A percentile compares a stretch with the other conserved stretches of the same genome.
These are phyloP conservation scores for grape (Vitis vinifera) DNA, from an alignment of 164 flowering plant species.

Conservation along the genomic window DNA sequence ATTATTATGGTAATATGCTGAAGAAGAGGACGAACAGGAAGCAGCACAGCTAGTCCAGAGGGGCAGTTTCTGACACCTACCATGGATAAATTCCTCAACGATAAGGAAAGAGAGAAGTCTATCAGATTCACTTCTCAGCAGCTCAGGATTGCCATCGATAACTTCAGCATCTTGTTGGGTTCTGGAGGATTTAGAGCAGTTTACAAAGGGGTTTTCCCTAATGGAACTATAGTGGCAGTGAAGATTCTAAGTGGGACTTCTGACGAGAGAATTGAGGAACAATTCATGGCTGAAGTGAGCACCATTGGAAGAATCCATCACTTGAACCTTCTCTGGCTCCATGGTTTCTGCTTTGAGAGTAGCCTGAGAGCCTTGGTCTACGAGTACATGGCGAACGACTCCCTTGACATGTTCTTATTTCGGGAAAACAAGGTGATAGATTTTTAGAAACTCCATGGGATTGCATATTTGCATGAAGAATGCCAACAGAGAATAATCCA, in stretches of 20 bases:
- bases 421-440: not conserved
- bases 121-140: constrained; percentile 14
- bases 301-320: constrained; percentile 32
- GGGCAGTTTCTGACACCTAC: constrained; percentile 3
- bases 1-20: not conserved
- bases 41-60: not conserved
- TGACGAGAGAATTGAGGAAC: no score
- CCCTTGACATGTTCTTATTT: constrained; percentile 22
- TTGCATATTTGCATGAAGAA: constrained; percentile 26
- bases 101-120: constrained; percentile 13
- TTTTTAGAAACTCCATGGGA: constrained; percentile 17
- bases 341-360: not conserved
- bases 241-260: constrained; percentile 17
- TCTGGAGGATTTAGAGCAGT: not conserved
- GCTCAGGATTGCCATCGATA: constrained; percentile 14
- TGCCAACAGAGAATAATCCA: constrained; percentile 28
- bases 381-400: constrained; percentile 3
- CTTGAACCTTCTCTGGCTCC: constrained; percentile 26
- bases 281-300: no score
- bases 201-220: not conserved
- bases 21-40: not conserved
- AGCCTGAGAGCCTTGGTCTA: no score
- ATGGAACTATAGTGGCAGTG: constrained; percentile 18
- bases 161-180: constrained; percentile 17
- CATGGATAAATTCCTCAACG: constrained; percentile 22